Conservation (phyloP, 495 filamentous ascomycete genomes). For the Glonium stellatum region DNA sequence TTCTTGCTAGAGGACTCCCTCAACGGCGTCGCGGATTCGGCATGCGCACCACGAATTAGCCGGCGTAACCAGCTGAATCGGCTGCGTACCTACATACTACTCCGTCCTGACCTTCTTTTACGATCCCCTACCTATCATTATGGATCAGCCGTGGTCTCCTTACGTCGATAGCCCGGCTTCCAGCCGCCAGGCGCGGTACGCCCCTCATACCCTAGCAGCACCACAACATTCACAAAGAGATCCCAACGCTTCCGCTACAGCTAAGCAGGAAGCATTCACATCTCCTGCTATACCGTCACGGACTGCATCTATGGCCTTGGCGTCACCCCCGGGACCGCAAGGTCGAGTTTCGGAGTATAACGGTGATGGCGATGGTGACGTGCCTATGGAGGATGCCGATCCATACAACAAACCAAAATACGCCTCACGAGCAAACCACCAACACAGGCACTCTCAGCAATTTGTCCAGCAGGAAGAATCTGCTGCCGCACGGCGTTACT, state of each 20-base stretch:
- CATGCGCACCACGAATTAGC: slow-evolving; percentile 21
- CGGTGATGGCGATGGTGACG: slow-evolving; percentile 75
- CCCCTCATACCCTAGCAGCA: slow-evolving; percentile 23
- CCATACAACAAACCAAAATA: slow-evolving; percentile 78
- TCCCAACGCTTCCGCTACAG: slow-evolving; percentile 11
- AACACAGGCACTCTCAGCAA: slow-evolving; percentile 54
- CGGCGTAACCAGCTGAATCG: slow-evolving; percentile 27
- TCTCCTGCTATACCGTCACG: slow-evolving; percentile 31
- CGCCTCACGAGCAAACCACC: slow-evolving; percentile 61
- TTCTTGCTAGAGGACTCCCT: not conserved
- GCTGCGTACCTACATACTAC: slow-evolving; percentile 15
- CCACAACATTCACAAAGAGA: slow-evolving; percentile 23
- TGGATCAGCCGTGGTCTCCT: slow-evolving; percentile 29
- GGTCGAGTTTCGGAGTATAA: slow-evolving; percentile 32
- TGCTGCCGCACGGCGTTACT: slow-evolving; percentile 82
- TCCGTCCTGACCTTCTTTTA: not conserved
- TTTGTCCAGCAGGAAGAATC: slow-evolving; percentile 68
- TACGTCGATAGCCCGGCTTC: slow-evolving; percentile 24
- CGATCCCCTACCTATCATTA: slow-evolving; percentile 9
- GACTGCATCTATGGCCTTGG: slow-evolving; percentile 32
- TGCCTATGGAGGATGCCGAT: slow-evolving; percentile 89
- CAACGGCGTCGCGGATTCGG: slow-evolving; percentile 13
- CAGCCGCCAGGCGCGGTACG: slow-evolving; percentile 30
- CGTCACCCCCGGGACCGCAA: slow-evolving; percentile 26
- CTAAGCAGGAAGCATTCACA: slow-evolving; percentile 29